Conservation (phyloP, 345 rosid genomes). For the Eucalyptus pauciflora region DNA sequence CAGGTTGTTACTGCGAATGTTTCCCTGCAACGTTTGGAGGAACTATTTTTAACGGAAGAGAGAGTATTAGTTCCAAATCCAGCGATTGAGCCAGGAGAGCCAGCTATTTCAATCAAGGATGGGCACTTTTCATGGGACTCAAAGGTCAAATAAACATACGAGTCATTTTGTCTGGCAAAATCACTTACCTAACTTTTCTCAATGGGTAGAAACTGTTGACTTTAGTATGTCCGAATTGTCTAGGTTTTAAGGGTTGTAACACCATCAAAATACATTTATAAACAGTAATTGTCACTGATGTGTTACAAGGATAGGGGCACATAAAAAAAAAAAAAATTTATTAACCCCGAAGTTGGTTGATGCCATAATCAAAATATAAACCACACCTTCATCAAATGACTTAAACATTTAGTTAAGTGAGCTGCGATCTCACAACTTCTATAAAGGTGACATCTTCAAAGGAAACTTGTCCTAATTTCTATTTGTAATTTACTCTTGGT, state of each 20-base stretch:
- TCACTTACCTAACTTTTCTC: background rate
- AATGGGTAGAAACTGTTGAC: background rate
- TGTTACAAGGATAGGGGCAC: background rate
- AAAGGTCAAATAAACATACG: constrained; percentile 26
- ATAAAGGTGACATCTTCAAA: background rate
- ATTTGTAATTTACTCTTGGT: background rate
- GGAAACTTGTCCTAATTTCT: background rate
- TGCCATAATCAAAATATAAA: background rate
- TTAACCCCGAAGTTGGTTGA: background rate
- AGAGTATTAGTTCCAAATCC: constrained; percentile 63
- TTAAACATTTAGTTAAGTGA: background rate
- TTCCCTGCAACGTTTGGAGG: constrained; percentile 85
- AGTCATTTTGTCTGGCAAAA: background rate
- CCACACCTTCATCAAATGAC: background rate
- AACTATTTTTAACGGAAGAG: constrained; percentile 75
- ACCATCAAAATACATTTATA: background rate
- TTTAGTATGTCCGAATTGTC: background rate
- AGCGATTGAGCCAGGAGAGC: constrained; percentile 59
- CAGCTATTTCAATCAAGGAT: constrained; percentile 70
- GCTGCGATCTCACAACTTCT: background rate
- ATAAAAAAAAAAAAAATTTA: background rate
- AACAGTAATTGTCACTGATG: background rate
- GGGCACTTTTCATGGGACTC: constrained; percentile 90
- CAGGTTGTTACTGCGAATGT: constrained; percentile 91
- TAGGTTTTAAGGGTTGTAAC: background rate